These are phyloP conservation scores for Prunus dulcis DNA, from an alignment of 306 rosid species.

Conservation along the genomic window DNA sequence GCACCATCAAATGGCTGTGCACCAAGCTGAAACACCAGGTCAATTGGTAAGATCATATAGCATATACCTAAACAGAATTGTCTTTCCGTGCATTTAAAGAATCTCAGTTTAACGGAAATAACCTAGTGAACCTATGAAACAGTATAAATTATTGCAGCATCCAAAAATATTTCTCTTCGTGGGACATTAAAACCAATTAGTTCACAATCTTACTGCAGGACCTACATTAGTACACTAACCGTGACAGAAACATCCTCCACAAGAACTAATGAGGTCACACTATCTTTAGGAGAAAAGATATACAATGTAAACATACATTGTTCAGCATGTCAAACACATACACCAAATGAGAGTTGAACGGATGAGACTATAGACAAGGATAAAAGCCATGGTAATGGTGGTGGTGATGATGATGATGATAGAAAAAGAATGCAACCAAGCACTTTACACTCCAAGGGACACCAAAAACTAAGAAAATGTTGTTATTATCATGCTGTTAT, in stretches of 20 bases:
- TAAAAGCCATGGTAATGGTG: not conserved
- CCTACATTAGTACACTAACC: not conserved
- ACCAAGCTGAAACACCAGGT: conserved; percentile 46
- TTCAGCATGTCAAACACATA: not conserved
- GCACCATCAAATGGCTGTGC: conserved; percentile 65
- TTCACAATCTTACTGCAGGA: too few species aligned
- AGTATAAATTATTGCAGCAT: not conserved
- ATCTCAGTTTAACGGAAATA: not conserved
- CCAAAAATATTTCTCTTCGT: not conserved
- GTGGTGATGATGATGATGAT: not conserved
- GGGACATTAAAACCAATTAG: too few species aligned
- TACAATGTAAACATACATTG: not conserved
- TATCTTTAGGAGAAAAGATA: not conserved
- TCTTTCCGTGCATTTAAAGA: not conserved
- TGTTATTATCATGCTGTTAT: not conserved
- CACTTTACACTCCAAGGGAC: not conserved
- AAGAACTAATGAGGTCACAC: not conserved
- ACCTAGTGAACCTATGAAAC: not conserved
- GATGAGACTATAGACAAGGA: not conserved
- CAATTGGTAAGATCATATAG: conserved; percentile 21
- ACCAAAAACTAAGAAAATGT: not conserved
- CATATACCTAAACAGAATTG: not conserved
- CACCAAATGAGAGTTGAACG: not conserved
- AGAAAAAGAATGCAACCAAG: not conserved
- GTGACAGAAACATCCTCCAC: not conserved